phyloP scores from a whole-genome alignment of 2,329 filamentous ascomycete species.

The Dactylonectria macrodidyma region DNA sequence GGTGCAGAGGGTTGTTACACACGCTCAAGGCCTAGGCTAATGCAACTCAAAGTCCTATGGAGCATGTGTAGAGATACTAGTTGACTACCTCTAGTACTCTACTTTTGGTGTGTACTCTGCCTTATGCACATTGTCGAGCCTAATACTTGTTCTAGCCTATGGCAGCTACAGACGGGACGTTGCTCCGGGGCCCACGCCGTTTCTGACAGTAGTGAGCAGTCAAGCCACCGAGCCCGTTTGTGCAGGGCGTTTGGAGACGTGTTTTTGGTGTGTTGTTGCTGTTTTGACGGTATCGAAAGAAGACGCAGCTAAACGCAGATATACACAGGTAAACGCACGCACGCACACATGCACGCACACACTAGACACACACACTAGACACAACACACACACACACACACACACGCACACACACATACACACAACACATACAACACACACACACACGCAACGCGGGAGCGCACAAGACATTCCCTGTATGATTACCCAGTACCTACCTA shows the following conservation, averaged over 20 bases:
- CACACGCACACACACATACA: no score
- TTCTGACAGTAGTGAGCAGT: slow-evolving; percentile 29
- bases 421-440: background rate
- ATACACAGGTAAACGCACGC: slow-evolving; percentile 22
- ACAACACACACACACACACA: no score
- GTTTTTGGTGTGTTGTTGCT: slow-evolving; percentile 18
- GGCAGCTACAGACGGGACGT: background rate
- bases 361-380: no score
- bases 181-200: slow-evolving; percentile 3
- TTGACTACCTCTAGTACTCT: no score
- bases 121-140: no score
- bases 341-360: slow-evolving; percentile 28
- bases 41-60: background rate
- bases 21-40: background rate
- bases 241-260: slow-evolving; percentile 38
- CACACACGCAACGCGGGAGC: slow-evolving; percentile 34
- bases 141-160: no score
- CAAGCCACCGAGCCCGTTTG: slow-evolving; percentile 29
- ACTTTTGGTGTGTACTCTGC: no score
- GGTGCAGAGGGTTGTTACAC: background rate
- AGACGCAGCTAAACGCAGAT: slow-evolving; percentile 40
- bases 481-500: slow-evolving; percentile 11
- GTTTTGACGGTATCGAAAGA: slow-evolving; percentile 41
- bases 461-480: slow-evolving; percentile 39
- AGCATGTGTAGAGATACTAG: no score